Percentiles rank a stretch among this genome's conserved stretches.
Evolutionary conservation across 345 rosid genomes (phyloP).

Genomic region (Viola odorata): DNA sequence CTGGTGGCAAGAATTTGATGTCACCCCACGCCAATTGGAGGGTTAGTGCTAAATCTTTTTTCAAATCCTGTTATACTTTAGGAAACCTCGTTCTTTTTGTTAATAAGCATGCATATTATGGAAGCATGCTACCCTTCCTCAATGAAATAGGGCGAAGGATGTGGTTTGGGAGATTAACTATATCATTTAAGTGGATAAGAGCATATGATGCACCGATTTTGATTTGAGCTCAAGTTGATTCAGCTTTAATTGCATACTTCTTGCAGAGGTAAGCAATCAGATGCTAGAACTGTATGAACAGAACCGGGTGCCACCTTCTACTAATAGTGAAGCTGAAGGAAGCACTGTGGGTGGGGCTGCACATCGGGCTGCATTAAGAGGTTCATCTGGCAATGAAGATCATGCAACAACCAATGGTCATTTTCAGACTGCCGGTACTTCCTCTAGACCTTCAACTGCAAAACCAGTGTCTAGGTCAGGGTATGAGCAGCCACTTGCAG

Average conservation of each 20-base stretch:
- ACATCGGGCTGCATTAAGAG: slow-evolving; percentile 9
- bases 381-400: slow-evolving; percentile 20
- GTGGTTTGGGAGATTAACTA: not conserved
- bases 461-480: slow-evolving; percentile 3
- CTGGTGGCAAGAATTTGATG: slow-evolving; percentile 49
- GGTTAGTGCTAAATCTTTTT: slow-evolving; percentile 21
- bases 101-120: not conserved
- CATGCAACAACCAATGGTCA: slow-evolving; percentile 5
- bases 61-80: not conserved
- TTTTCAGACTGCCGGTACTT: slow-evolving; percentile 9
- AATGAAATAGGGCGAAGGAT: not conserved
- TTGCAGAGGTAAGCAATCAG: slow-evolving; percentile 31
- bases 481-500: slow-evolving; percentile 3
- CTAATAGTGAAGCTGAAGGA: slow-evolving; percentile 21
- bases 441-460: slow-evolving; percentile 13
- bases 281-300: slow-evolving; percentile 30
- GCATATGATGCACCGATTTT: not conserved
- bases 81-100: not conserved
- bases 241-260: not conserved
- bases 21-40: slow-evolving; percentile 40
- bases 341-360: slow-evolving; percentile 12
- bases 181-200: not conserved
- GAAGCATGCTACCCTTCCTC: not conserved
- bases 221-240: not conserved
- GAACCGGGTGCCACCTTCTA: slow-evolving; percentile 17